Conservation (phyloP, 2,329 filamentous ascomycete genomes). For the Cercospora citrullina region DNA sequence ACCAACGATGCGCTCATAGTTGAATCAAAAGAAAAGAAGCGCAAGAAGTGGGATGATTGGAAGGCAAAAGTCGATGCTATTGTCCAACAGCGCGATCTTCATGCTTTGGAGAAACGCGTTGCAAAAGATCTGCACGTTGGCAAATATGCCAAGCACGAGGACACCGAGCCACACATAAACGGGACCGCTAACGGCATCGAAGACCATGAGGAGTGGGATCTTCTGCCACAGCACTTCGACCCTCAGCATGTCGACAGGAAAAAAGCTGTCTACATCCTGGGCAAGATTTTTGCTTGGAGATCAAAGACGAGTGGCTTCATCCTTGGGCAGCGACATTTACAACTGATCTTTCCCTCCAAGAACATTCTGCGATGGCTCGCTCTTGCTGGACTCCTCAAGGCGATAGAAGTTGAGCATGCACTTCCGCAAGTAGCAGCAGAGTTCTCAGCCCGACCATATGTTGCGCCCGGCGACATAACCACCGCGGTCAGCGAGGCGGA, state of each 20-base stretch:
- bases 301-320: conserved; percentile 13
- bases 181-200: conserved; percentile 10
- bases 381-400: conserved; percentile 53
- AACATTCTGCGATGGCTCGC: conserved; percentile 62
- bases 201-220: conserved; percentile 47
- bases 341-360: conserved; percentile 37
- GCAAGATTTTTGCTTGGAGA: conserved; percentile 48
- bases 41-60: conserved; percentile 33
- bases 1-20: conserved; percentile 10
- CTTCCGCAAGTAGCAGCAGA: conserved; percentile 27
- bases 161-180: conserved; percentile 11
- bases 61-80: conserved; percentile 32
- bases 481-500: conserved; percentile 65
- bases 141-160: conserved; percentile 9
- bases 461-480: conserved; percentile 59
- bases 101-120: conserved; percentile 34
- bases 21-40: conserved; percentile 23
- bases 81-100: conserved; percentile 26
- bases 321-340: conserved; percentile 19
- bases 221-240: conserved; percentile 36
- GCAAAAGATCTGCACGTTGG: conserved; percentile 30
- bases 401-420: conserved; percentile 47
- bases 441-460: conserved; percentile 43
- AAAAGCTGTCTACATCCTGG: conserved; percentile 60
- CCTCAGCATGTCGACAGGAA: conserved; percentile 59